These are phyloP conservation scores for Trichoderma erinaceum DNA, from an alignment of 495 filamentous ascomycete species.

Conservation along the genomic window DNA sequence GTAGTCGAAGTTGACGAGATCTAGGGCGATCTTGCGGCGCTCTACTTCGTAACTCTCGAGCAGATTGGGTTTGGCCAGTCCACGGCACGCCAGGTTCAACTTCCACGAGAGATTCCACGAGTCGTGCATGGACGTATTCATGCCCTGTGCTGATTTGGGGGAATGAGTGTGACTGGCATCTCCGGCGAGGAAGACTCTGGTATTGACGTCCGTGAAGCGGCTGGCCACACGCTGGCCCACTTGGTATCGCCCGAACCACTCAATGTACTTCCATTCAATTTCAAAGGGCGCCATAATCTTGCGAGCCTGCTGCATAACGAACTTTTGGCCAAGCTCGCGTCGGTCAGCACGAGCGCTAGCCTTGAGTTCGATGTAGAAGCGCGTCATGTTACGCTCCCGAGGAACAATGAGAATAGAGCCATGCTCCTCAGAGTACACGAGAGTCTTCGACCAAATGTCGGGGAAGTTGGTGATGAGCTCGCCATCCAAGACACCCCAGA, in stretches of 20 bases:
- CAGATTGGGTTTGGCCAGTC: constrained; percentile 45
- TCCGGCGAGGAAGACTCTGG: constrained; percentile 62
- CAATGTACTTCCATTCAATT: constrained; percentile 54
- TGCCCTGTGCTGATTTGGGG: constrained; percentile 72
- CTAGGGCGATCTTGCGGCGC: constrained; percentile 53
- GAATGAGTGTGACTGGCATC: constrained; percentile 72
- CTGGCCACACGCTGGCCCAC: constrained; percentile 61
- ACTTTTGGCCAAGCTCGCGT: constrained; percentile 48
- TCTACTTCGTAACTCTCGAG: constrained; percentile 62
- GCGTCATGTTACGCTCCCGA: constrained; percentile 59
- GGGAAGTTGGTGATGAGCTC: constrained; percentile 63
- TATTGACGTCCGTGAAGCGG: constrained; percentile 48
- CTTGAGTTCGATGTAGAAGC: constrained; percentile 63
- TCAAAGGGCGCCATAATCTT: constrained; percentile 58
- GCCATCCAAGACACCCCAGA: constrained; percentile 68
- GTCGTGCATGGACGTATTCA: constrained; percentile 75
- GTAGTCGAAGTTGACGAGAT: constrained; percentile 64
- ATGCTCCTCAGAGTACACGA: constrained; percentile 50
- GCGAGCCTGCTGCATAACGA: constrained; percentile 57
- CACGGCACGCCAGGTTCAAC: constrained; percentile 54
- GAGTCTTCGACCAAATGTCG: constrained; percentile 63
- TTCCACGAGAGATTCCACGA: constrained; percentile 76
- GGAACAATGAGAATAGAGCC: constrained; percentile 65
- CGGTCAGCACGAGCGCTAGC: constrained; percentile 44
- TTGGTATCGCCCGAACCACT: constrained; percentile 57